Evolutionary conservation across 768 basidiomycete genomes (phyloP).

Genomic region (Suillus hirtellus): DNA sequence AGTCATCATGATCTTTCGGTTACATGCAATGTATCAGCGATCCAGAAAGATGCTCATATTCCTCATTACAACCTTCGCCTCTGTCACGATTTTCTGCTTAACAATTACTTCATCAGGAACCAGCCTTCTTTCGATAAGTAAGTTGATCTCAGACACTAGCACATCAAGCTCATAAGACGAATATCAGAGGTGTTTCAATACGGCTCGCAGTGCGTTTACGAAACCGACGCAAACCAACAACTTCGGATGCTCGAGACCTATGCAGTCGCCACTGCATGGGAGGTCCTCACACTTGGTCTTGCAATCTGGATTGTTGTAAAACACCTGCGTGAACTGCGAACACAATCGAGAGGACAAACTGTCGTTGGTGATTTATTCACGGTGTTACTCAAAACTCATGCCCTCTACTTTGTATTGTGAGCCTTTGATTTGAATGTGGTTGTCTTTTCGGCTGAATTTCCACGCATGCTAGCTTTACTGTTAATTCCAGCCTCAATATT

Average conservation of each 20-base stretch:
- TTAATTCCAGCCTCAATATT: not conserved
- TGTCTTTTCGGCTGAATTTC: not conserved
- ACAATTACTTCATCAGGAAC: not conserved
- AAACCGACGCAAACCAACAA: not conserved
- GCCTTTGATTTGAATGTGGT: not conserved
- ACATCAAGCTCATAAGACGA: not conserved
- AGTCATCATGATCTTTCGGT: not conserved
- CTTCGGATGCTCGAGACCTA: not conserved
- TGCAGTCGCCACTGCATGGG: not conserved
- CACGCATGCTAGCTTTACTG: not conserved
- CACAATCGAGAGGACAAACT: not conserved
- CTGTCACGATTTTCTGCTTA: not conserved
- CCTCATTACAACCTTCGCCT: not conserved
- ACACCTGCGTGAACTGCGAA: not conserved
- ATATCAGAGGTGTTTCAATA: not conserved
- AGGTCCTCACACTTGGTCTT: not conserved
- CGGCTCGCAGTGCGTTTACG: not conserved
- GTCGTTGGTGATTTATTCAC: not conserved
- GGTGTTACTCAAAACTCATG: not conserved
- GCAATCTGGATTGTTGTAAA: not conserved
- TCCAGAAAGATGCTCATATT: not conserved
- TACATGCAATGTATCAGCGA: conserved; percentile 1
- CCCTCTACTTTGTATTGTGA: not conserved
- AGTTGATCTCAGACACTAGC: not conserved
- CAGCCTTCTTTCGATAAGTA: not conserved